Percentiles rank a stretch among this genome's conserved stretches.
Evolutionary conservation across 306 rosid genomes (phyloP).

Genomic region (Medicago lupulina): DNA sequence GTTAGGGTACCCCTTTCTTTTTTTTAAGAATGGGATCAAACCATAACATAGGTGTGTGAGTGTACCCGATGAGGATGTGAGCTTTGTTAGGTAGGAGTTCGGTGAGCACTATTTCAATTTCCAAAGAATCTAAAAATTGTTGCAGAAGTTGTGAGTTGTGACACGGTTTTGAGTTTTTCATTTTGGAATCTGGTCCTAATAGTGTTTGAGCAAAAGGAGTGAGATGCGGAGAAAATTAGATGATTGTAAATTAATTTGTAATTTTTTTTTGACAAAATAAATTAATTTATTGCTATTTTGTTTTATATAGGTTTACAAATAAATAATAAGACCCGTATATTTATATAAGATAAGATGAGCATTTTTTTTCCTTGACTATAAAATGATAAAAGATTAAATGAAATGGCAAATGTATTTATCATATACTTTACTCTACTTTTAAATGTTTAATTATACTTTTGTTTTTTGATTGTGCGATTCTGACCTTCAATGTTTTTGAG

Average conservation of each 20-base stretch:
- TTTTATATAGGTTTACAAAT: neutral
- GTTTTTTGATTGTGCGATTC: too few relatives aligned
- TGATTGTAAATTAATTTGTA: neutral
- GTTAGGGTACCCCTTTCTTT: neutral
- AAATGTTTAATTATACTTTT: too few relatives aligned
- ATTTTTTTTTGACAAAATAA: neutral
- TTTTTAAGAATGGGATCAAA: too few relatives aligned
- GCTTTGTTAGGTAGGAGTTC: neutral
- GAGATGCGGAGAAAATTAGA: neutral
- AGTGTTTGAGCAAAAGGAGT: neutral
- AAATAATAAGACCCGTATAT: neutral
- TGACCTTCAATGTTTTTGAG: too few relatives aligned
- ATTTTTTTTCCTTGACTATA: neutral
- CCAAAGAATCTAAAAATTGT: neutral
- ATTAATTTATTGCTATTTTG: neutral
- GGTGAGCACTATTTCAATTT: neutral
- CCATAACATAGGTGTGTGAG: neutral
- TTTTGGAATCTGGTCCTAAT: neutral
- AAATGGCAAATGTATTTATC: neutral
- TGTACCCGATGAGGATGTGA: neutral
- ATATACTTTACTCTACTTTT: neutral
- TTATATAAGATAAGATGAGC: neutral
- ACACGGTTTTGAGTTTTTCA: neutral
- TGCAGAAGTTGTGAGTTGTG: neutral
- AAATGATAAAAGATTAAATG: neutral